phyloP scores from a whole-genome alignment of 352 stramenopile genomes.

The Phytophthora cactorum region DNA sequence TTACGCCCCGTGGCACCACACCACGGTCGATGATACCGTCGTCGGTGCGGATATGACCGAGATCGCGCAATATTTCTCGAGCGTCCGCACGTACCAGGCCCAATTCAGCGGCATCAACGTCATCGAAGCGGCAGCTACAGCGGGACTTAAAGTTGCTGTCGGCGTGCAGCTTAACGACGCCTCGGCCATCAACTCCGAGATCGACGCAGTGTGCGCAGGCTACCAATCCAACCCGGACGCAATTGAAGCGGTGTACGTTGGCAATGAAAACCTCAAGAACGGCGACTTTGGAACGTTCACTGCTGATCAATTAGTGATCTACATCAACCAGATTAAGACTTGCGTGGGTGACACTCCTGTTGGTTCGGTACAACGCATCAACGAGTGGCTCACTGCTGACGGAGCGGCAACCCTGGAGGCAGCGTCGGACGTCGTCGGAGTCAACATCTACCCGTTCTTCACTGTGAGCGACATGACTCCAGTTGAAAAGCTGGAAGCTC shows the following conservation, averaged over 20 bases:
- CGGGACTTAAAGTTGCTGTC: constrained; percentile 63
- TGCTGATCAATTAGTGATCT: constrained; percentile 41
- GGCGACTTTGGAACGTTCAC: constrained; percentile 47
- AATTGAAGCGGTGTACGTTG: constrained; percentile 72
- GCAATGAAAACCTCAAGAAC: constrained; percentile 76
- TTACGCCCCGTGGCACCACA: constrained; percentile 79
- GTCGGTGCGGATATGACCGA: constrained; percentile 45
- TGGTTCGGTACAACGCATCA: constrained; percentile 72
- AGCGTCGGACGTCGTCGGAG: constrained; percentile 46
- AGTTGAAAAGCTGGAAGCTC: constrained; percentile 57
- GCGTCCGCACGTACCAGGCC: constrained; percentile 77
- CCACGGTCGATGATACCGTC: constrained; percentile 37
- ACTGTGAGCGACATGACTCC: constrained; percentile 38
- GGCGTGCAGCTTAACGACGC: constrained; percentile 66
- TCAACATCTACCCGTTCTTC: constrained; percentile 87
- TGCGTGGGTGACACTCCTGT: constrained; percentile 53
- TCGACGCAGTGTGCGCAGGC: constrained; percentile 62
- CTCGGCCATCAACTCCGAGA: constrained; percentile 47
- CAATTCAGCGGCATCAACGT: constrained; percentile 66
- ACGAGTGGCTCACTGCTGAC: constrained; percentile 58
- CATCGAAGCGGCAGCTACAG: constrained; percentile 43
- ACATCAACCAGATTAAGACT: constrained; percentile 61
- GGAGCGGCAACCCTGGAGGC: constrained; percentile 43
- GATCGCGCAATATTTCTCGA: constrained; percentile 57
- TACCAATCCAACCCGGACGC: constrained; percentile 41